Percentiles rank a stretch among this genome's conserved stretches.
These are phyloP conservation scores for Suillus decipiens DNA, from an alignment of 768 basidiomycete genomes.

Conservation along the genomic window DNA sequence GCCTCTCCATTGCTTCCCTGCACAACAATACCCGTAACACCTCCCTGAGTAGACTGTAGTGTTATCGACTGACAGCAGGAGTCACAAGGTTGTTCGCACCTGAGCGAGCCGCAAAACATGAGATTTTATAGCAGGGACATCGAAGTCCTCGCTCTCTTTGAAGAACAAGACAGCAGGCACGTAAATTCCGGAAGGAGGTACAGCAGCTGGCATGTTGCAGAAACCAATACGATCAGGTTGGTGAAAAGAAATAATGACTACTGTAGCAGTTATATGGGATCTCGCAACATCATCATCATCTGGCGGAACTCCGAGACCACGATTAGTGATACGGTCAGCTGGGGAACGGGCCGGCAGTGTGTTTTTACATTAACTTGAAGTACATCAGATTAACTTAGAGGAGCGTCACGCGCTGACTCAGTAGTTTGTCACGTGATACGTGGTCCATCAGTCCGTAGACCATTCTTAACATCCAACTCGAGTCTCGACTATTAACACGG, in stretches of 20 bases:
- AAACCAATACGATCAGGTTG: neutral
- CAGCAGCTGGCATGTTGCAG: constrained; percentile 26
- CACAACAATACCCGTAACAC: constrained; percentile 70
- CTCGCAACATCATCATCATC: constrained; percentile 2
- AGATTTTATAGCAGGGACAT: constrained; percentile 62
- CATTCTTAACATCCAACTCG: neutral
- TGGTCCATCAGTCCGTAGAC: constrained; percentile 7
- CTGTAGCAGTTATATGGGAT: constrained; percentile 7
- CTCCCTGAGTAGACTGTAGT: constrained; percentile 46
- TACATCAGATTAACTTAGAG: too few relatives aligned
- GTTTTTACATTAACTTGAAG: too few relatives aligned
- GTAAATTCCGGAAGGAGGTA: constrained; percentile 71
- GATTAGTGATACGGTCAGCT: neutral
- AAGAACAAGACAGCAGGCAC: constrained; percentile 81
- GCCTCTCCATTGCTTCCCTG: constrained; percentile 80
- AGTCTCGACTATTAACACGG: neutral
- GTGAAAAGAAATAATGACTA: neutral
- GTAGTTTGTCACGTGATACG: neutral
- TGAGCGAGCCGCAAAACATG: constrained; percentile 76
- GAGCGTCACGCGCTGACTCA: neutral
- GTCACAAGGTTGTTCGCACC: constrained; percentile 37
- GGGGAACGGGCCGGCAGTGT: neutral
- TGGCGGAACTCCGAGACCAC: constrained; percentile 12
- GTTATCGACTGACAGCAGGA: constrained; percentile 10
- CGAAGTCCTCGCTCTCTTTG: constrained; percentile 67